Evolutionary conservation across 306 rosid species (phyloP).

Genomic region (Pterocarpus macrocarpus): DNA sequence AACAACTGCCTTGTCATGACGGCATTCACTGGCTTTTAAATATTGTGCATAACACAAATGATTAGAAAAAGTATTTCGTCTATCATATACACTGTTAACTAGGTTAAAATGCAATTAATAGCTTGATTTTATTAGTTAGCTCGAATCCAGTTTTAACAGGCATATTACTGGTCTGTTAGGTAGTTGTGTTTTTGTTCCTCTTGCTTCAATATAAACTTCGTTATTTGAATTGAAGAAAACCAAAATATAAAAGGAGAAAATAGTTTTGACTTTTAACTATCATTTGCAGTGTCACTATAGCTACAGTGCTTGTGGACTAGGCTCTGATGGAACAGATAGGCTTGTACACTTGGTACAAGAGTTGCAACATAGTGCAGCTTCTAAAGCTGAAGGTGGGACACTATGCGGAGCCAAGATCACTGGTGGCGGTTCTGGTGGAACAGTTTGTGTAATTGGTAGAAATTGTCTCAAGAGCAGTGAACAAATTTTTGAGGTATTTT

Average conservation of each 20-base stretch:
- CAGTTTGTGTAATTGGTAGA: conserved; percentile 86
- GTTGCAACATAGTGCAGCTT: conserved; percentile 68
- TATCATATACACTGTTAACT: neutral
- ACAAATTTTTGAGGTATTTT: conserved; percentile 82
- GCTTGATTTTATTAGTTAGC: conserved; percentile 7
- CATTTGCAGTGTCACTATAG: conserved; percentile 87
- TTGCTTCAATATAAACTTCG: conserved; percentile 14
- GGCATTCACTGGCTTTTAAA: neutral
- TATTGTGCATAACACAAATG: neutral
- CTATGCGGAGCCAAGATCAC: conserved; percentile 91
- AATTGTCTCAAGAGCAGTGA: conserved; percentile 77
- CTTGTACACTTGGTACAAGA: conserved; percentile 88
- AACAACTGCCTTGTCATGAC: conserved; percentile 7
- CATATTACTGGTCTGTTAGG: conserved; percentile 15
- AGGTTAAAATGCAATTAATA: neutral
- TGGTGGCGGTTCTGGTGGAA: conserved; percentile 98
- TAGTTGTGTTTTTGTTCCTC: neutral
- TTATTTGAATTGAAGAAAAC: conserved; percentile 28
- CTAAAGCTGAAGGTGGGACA: conserved; percentile 73
- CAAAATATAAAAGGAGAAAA: conserved; percentile 10
- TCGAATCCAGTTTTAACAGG: neutral
- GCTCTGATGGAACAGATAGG: conserved; percentile 92
- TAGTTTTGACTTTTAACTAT: conserved; percentile 11
- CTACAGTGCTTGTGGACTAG: conserved; percentile 90
- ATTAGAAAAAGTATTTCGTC: neutral